Percentiles rank a stretch among this genome's conserved stretches.
Evolutionary conservation across 306 rosid genomes (phyloP).

Genomic region (Spatholobus suberectus): DNA sequence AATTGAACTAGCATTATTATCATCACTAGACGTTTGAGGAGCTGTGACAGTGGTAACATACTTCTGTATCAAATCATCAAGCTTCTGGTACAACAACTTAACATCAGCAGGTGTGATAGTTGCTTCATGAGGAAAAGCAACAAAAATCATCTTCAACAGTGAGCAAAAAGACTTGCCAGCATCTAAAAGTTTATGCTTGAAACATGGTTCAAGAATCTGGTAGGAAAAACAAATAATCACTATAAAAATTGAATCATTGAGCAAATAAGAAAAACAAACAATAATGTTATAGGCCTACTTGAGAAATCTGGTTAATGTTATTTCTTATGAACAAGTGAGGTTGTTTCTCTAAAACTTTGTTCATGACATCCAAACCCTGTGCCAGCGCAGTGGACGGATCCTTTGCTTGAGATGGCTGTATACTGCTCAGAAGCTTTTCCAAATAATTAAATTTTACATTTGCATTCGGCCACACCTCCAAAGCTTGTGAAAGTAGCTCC

Average conservation of each 20-base stretch:
- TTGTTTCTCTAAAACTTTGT: constrained; percentile 98
- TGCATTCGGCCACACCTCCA: constrained; percentile 99
- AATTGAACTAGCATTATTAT: constrained; percentile 74
- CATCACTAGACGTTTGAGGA: constrained; percentile 84
- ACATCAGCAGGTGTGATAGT: constrained; percentile 81
- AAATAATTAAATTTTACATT: constrained; percentile 94
- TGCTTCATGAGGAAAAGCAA: constrained; percentile 92
- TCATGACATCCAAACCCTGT: constrained; percentile 99
- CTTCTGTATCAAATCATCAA: constrained; percentile 92
- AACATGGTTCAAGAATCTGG: constrained; percentile 99
- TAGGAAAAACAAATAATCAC: constrained; percentile 34
- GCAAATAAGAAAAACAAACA: constrained; percentile 23
- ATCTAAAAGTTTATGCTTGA: constrained; percentile 90
- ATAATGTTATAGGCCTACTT: constrained; percentile 58
- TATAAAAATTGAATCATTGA: constrained; percentile 13
- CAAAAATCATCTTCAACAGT: constrained; percentile 92
- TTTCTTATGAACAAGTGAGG: constrained; percentile 94
- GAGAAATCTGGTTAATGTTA: constrained; percentile 94
- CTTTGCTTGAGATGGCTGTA: constrained; percentile 98
- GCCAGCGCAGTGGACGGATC: constrained; percentile 98
- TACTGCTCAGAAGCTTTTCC: constrained; percentile 94
- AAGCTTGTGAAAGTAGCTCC: constrained; percentile 93
- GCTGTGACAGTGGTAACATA: constrained; percentile 70
- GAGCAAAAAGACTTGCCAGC: constrained; percentile 96
- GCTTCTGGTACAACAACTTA: constrained; percentile 82